Base-by-base conservation (phyloP, 1,139 yeast species). In the Taphrina pruni region DNA sequence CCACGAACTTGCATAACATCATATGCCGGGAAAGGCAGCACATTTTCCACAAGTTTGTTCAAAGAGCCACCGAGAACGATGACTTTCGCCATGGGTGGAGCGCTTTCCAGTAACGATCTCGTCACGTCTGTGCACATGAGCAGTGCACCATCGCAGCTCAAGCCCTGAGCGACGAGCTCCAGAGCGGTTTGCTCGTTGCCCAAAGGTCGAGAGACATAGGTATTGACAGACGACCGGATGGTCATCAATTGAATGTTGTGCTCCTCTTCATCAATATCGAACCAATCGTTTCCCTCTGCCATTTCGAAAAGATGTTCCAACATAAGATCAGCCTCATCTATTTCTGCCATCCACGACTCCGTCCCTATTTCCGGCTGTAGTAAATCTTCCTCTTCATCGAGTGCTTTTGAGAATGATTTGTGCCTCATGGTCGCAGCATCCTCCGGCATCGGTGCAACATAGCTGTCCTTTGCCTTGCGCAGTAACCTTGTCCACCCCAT, bases 251-350 rank as follows among this genome's bases (percentile, higher is more conserved):
- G 67, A 21, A 64, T 64, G 26, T 64, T 56, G 51, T 56, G 54
- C 55, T 54, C 67, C 67, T 64, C 67, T 45, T 64, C 67, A 38
- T 64, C 67, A 39, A 64, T 64, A 21, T 64, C 67, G 14, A 64
- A 64, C 67, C 67, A 64, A 48, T 64, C 67, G 56, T 64, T 64
- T n/a, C 67, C 67, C 20, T 64, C 67, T 9, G 67, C 67, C 26
- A 64, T 46, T 26, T 64, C 67, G 66, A 69, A 70, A 21, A 70
- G 66, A 50, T 70, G 67, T 36, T 71, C 69, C 56, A 71, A 64
- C 73, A 71, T 70, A 55, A 71, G 70, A 39, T 71, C 73, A 43
- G 70, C 65, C 60, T 71, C 71, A 69, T 71, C 73, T 43, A 71
- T 65, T 9, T 55, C 67, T 14, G 46, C 58, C 55, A 64, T 35